These are phyloP conservation scores for Penicillium argentinense DNA, from an alignment of 495 filamentous ascomycete species.

Conservation along the genomic window DNA sequence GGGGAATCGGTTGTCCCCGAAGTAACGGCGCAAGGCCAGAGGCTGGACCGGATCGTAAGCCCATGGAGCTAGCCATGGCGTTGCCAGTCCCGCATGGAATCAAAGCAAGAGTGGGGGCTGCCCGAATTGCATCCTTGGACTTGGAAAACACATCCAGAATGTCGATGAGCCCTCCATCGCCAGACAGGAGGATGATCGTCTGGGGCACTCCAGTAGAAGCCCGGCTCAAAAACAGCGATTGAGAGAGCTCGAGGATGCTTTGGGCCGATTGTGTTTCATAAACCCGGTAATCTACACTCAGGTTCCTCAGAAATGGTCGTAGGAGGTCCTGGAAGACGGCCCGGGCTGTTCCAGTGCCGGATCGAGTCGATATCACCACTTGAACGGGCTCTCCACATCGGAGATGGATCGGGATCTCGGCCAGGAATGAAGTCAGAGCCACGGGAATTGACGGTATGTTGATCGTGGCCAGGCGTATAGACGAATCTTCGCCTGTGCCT, in stretches of 20 bases:
- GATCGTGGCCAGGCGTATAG: constrained; percentile 15
- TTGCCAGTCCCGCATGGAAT: constrained; percentile 87
- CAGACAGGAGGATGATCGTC: constrained; percentile 75
- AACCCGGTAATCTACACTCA: constrained; percentile 48
- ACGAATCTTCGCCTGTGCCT: not conserved
- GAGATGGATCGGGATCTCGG: constrained; percentile 27
- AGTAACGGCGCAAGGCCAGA: constrained; percentile 41
- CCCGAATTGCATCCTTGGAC: constrained; percentile 6
- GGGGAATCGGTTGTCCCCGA: constrained; percentile 47
- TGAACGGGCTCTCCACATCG: constrained; percentile 42
- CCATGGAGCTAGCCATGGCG: constrained; percentile 73
- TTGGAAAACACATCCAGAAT: constrained; percentile 64
- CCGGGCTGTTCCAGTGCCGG: constrained; percentile 64
- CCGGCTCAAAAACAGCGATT: constrained; percentile 41
- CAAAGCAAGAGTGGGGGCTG: constrained; percentile 57
- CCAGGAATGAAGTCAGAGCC: constrained; percentile 18
- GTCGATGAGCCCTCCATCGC: constrained; percentile 83
- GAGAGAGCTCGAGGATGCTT: constrained; percentile 62
- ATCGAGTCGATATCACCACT: constrained; percentile 70
- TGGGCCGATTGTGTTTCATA: constrained; percentile 57
- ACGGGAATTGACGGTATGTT: constrained; percentile 14
- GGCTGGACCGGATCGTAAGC: constrained; percentile 29
- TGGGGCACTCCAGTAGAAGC: constrained; percentile 49
- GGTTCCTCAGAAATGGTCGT: constrained; percentile 52
- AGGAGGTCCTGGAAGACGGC: constrained; percentile 57